Evolutionary conservation across 2,329 filamentous ascomycete species (phyloP).

Genomic region (Monosporascus sp.): DNA sequence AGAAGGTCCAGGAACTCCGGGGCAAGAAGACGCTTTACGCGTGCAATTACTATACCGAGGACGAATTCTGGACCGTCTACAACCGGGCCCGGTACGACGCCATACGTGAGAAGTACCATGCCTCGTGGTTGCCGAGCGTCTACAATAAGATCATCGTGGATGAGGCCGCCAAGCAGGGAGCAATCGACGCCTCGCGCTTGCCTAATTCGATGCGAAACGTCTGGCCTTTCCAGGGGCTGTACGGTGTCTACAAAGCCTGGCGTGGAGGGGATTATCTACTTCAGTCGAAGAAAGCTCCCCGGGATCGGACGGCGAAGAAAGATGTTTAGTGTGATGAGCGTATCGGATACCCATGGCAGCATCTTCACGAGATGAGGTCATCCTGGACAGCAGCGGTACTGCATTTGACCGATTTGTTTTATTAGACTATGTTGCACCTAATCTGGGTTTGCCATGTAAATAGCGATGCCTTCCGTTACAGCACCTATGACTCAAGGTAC

Average conservation of each 20-base stretch:
- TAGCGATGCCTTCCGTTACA: too few species aligned
- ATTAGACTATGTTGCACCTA: too few species aligned
- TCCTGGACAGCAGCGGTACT: too few species aligned
- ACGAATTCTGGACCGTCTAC: constrained; percentile 64
- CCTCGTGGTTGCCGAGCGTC: constrained; percentile 55
- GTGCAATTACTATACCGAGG: constrained; percentile 61
- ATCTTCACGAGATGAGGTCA: constrained; percentile 2
- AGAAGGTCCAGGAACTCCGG: constrained; percentile 50
- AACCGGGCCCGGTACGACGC: constrained; percentile 54
- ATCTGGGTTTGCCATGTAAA: too few species aligned
- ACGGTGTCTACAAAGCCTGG: constrained; percentile 40
- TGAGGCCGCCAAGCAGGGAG: constrained; percentile 28
- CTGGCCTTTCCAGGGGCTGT: constrained; percentile 41
- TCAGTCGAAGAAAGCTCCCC: constrained; percentile 19
- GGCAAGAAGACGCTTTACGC: constrained; percentile 69
- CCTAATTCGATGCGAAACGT: constrained; percentile 25
- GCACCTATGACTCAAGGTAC: too few species aligned
- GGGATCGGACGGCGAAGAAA: neutral
- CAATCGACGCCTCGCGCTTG: constrained; percentile 27
- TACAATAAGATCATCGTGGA: constrained; percentile 62
- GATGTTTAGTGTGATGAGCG: neutral
- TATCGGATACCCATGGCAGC: too few species aligned
- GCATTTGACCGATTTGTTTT: neutral
- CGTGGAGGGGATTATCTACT: constrained; percentile 42
- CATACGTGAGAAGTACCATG: constrained; percentile 53